phyloP scores from a whole-genome alignment of 768 basidiomycete genomes.

The Auriscalpium microsporum region DNA sequence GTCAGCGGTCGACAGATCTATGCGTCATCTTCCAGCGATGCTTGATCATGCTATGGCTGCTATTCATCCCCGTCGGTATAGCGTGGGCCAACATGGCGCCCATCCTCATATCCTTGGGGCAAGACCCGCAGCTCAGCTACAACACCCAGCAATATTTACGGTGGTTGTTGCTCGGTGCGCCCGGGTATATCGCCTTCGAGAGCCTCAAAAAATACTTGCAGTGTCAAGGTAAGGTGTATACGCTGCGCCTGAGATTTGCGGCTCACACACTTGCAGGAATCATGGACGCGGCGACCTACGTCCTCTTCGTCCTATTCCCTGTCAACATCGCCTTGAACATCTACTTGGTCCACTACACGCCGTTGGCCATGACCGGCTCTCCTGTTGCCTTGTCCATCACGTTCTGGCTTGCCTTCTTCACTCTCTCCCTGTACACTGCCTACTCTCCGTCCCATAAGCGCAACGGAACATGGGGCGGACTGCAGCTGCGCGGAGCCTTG shows the following conservation, averaged over 20 bases:
- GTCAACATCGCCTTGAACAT: constrained; percentile 57
- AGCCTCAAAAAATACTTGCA: constrained; percentile 74
- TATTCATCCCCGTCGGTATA: constrained; percentile 54
- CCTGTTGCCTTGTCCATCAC: constrained; percentile 60
- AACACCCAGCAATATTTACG: constrained; percentile 62
- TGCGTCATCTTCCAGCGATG: constrained; percentile 69
- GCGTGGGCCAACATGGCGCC: constrained; percentile 62
- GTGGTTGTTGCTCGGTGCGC: constrained; percentile 53
- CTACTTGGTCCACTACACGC: constrained; percentile 52
- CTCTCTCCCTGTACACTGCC: constrained; percentile 42
- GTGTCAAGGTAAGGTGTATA: constrained; percentile 50
- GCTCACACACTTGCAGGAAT: constrained; percentile 40
- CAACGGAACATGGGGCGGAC: constrained; percentile 60
- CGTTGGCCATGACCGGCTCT: constrained; percentile 56
- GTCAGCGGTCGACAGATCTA: constrained; percentile 49
- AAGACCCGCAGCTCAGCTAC: constrained; percentile 44
- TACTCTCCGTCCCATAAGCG: constrained; percentile 43
- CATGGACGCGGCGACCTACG: constrained; percentile 60
- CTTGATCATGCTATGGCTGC: constrained; percentile 50
- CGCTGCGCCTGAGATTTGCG: neutral
- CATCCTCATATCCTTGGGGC: constrained; percentile 53
- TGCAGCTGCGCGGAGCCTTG: constrained; percentile 37
- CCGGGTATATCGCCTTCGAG: constrained; percentile 70
- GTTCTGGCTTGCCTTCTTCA: constrained; percentile 58
- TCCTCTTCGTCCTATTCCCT: constrained; percentile 56